phyloP scores from a whole-genome alignment of 371 early-diverging fungal species.

The Syncephalastrum racemosum region DNA sequence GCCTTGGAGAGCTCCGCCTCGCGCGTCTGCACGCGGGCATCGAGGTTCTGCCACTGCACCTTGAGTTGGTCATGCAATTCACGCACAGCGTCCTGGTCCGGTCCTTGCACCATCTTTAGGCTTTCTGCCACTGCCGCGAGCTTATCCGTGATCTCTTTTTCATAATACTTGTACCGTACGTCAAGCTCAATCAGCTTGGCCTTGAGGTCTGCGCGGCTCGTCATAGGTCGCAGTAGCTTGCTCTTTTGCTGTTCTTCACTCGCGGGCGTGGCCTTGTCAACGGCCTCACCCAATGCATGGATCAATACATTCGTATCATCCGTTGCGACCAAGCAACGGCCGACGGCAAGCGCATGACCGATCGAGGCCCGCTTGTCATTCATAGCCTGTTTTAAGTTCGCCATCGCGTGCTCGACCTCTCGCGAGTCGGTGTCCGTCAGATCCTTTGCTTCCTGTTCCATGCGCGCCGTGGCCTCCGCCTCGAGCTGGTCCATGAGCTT shows the following conservation, averaged over 20 bases:
- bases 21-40: slow-evolving; percentile 29
- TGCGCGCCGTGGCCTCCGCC: too few species aligned
- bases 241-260: slow-evolving; percentile 22
- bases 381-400: slow-evolving; percentile 29
- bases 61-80: slow-evolving; percentile 12
- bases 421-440: too few species aligned
- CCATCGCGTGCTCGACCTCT: slow-evolving; percentile 13
- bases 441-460: too few species aligned
- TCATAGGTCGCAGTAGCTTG: slow-evolving; percentile 6
- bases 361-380: slow-evolving; percentile 39
- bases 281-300: slow-evolving; percentile 41
- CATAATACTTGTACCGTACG: slow-evolving; percentile 55
- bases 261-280: slow-evolving; percentile 26
- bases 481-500: slow-evolving; percentile 1
- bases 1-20: slow-evolving; percentile 32
- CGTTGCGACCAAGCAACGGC: slow-evolving; percentile 37
- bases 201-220: slow-evolving; percentile 47
- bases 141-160: slow-evolving; percentile 41
- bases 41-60: slow-evolving; percentile 19
- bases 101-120: background rate
- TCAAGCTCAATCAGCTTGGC: slow-evolving; percentile 53
- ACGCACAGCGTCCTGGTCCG: slow-evolving; percentile 12
- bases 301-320: slow-evolving; percentile 49
- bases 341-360: slow-evolving; percentile 40
- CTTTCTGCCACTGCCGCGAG: slow-evolving; percentile 18